Evolutionary conservation across 2,329 filamentous ascomycete genomes (phyloP).

Genomic region (Aspergillus ochraceus): DNA sequence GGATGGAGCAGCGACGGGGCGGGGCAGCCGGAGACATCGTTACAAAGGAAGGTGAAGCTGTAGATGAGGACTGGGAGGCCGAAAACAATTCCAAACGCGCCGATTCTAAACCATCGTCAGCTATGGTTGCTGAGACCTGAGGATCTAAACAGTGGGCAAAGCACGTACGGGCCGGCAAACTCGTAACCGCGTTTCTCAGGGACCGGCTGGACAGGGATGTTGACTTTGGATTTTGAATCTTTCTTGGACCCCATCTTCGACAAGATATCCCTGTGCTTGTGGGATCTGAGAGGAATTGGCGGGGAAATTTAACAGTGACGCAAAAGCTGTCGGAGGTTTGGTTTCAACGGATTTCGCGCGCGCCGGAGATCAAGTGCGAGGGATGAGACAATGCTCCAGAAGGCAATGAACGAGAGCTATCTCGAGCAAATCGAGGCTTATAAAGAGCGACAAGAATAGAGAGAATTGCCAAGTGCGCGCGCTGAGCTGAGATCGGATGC

Average conservation of each 20-base stretch:
- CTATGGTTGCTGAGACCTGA: neutral
- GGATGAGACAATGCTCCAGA: neutral
- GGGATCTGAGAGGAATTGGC: neutral
- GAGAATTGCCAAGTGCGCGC: neutral
- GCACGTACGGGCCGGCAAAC: conserved; percentile 48
- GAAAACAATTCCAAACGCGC: conserved; percentile 75
- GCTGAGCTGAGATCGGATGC: conserved; percentile 2
- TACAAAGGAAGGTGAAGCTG: conserved; percentile 80
- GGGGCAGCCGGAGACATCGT: conserved; percentile 89
- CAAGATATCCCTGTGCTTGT: neutral
- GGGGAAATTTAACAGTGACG: neutral
- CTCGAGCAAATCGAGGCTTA: neutral
- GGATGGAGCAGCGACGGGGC: conserved; percentile 76
- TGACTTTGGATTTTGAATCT: conserved; percentile 26
- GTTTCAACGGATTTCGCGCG: neutral
- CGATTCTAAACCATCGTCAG: conserved; percentile 56
- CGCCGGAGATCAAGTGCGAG: neutral
- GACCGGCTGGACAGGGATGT: conserved; percentile 34
- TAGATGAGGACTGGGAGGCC: conserved; percentile 79
- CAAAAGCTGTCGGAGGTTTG: neutral
- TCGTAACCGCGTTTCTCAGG: conserved; percentile 48
- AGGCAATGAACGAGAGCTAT: neutral
- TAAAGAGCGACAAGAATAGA: neutral
- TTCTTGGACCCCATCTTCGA: conserved; percentile 35
- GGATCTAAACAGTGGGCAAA: neutral